Evolutionary conservation across 2,329 filamentous ascomycete genomes (phyloP).

Genomic region (Diaporthe ilicicola): DNA sequence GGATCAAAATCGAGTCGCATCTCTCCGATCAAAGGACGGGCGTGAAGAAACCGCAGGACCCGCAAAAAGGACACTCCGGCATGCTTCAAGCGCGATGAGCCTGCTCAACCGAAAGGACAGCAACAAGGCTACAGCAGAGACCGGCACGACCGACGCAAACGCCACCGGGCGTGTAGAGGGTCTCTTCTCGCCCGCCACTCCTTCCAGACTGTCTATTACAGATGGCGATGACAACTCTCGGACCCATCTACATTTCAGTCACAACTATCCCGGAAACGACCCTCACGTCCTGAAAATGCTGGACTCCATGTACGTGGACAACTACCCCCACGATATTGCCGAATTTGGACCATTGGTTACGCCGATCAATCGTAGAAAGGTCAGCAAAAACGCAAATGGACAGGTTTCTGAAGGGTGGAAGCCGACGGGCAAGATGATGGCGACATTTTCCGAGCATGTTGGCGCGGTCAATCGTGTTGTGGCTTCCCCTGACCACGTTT

Average conservation of each 20-base stretch:
- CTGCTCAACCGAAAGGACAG: constrained; percentile 67
- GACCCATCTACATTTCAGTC: constrained; percentile 67
- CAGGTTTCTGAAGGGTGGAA: constrained; percentile 71
- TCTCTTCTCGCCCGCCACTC: constrained; percentile 54
- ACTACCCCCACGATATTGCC: constrained; percentile 70
- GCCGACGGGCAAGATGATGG: constrained; percentile 83
- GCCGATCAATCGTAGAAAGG: constrained; percentile 67
- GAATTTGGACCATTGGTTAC: constrained; percentile 85
- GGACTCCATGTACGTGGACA: constrained; percentile 83
- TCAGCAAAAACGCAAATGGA: constrained; percentile 59
- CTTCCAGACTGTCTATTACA: constrained; percentile 44
- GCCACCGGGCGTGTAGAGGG: constrained; percentile 69
- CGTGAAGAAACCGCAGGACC: constrained; percentile 39
- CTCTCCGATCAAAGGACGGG: constrained; percentile 2
- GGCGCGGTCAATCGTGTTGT: constrained; percentile 83
- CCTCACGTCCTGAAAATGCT: constrained; percentile 75
- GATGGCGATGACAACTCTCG: constrained; percentile 42
- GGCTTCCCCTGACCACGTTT: constrained; percentile 87
- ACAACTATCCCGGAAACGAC: constrained; percentile 86
- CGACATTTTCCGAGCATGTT: constrained; percentile 87
- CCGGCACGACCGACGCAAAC: constrained; percentile 65
- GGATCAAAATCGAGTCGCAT: constrained; percentile 32
- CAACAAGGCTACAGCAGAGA: constrained; percentile 66
- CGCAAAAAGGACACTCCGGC: constrained; percentile 57
- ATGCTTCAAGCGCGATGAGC: constrained; percentile 67